A percentile compares a stretch with the other conserved stretches of the same genome.
Conservation (phyloP, 164 flowering plant species). For the Cinnamomum chago region DNA sequence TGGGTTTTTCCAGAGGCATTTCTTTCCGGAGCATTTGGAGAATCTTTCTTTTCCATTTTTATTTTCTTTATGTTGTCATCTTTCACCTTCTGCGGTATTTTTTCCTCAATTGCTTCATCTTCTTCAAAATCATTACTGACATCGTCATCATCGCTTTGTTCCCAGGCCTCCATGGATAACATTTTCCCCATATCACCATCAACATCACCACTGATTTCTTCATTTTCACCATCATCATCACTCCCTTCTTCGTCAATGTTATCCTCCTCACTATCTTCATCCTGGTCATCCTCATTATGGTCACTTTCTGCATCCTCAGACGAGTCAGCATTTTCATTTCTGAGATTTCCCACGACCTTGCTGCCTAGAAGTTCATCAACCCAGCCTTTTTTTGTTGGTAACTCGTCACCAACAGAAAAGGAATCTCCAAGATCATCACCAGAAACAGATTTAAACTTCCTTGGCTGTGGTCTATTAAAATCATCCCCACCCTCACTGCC, state of each 20-base stretch:
- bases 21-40: slow-evolving; percentile 19
- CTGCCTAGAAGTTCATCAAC: slow-evolving; percentile 68
- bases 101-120: slow-evolving; percentile 21
- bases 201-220: slow-evolving; percentile 10
- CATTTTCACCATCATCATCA: slow-evolving; percentile 26
- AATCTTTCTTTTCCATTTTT: slow-evolving; percentile 16
- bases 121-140: slow-evolving; percentile 39
- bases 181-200: slow-evolving; percentile 20
- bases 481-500: slow-evolving; percentile 41
- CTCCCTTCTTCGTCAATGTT: slow-evolving; percentile 25
- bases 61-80: slow-evolving; percentile 9
- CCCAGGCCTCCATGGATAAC: slow-evolving; percentile 73
- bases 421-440: slow-evolving; percentile 98
- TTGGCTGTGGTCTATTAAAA: slow-evolving; percentile 23
- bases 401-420: slow-evolving; percentile 48
- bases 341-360: slow-evolving; percentile 28
- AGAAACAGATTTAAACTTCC: slow-evolving; percentile 46
- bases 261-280: slow-evolving; percentile 29
- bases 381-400: slow-evolving; percentile 52
- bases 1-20: slow-evolving; percentile 23
- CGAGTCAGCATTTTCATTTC: slow-evolving; percentile 39
- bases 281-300: slow-evolving; percentile 23
- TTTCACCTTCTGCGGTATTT: slow-evolving; percentile 16
- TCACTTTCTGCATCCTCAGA: slow-evolving; percentile 47
- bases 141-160: slow-evolving; percentile 85